phyloP scores from a whole-genome alignment of 2,329 filamentous ascomycete genomes.

The Tolypocladium ophioglossoides region DNA sequence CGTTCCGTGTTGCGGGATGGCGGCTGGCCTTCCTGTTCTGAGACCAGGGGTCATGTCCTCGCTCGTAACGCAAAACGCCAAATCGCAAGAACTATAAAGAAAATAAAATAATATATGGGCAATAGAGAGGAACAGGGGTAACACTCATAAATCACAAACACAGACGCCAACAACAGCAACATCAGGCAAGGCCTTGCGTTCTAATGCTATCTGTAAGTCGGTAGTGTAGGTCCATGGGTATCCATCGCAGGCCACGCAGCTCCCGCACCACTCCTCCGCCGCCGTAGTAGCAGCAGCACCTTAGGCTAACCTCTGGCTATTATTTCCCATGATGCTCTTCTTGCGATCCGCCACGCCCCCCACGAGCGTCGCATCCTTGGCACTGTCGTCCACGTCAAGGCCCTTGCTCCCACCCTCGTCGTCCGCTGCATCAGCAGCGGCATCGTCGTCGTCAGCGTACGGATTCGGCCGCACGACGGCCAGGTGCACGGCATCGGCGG shows the following conservation, averaged over 20 bases:
- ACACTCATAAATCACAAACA: too few species aligned
- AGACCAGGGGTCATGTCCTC: too few species aligned
- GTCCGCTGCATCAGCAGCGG: slow-evolving; percentile 11
- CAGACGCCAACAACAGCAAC: too few species aligned
- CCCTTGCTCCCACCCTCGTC: slow-evolving; percentile 17
- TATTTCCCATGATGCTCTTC: slow-evolving; percentile 23
- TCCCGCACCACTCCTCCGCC: too few species aligned
- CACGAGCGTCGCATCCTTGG: slow-evolving; percentile 31
- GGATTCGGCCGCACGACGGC: slow-evolving; percentile 27
- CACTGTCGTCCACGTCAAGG: slow-evolving; percentile 34
- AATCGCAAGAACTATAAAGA: too few species aligned
- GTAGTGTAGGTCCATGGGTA: background rate
- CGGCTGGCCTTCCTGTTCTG: too few species aligned
- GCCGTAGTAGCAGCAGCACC: background rate
- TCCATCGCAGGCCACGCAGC: background rate
- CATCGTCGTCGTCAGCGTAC: slow-evolving; percentile 15
- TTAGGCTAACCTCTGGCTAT: background rate
- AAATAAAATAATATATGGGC: too few species aligned
- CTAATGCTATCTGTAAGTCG: background rate
- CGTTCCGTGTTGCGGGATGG: too few species aligned
- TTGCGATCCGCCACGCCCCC: slow-evolving; percentile 21
- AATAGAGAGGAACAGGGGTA: too few species aligned
- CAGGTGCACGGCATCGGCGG: slow-evolving; percentile 24
- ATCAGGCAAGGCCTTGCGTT: background rate
- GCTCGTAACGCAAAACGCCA: too few species aligned